Conservation (phyloP, 2,329 filamentous ascomycete species). For the Monosporascus sp. region DNA sequence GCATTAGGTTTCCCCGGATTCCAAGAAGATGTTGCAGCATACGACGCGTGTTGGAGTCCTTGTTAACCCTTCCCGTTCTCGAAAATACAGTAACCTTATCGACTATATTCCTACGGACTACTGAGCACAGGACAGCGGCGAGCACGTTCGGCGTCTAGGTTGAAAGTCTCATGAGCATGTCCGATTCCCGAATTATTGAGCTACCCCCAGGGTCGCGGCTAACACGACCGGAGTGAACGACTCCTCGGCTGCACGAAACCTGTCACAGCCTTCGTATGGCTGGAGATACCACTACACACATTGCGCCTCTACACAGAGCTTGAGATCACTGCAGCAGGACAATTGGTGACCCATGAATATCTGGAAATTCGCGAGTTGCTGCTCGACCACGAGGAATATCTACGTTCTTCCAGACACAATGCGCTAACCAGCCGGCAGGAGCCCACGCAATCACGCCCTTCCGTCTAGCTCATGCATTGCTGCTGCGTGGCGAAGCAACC, state of each 20-base stretch:
- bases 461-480: conserved; percentile 6
- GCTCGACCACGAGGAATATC: conserved; percentile 13
- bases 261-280: conserved; percentile 14
- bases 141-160: too few species aligned
- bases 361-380: conserved; percentile 13
- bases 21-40: too few species aligned
- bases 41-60: too few species aligned
- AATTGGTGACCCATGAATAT: conserved; percentile 9
- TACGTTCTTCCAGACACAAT: conserved; percentile 8
- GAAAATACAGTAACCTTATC: too few species aligned
- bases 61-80: too few species aligned
- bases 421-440: neutral
- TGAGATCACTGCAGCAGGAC: conserved; percentile 5
- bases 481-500: conserved; percentile 8
- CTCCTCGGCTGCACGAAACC: conserved; percentile 8
- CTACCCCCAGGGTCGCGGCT: conserved; percentile 8
- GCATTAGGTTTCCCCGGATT: too few species aligned
- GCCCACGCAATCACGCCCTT: conserved; percentile 9
- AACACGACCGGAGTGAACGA: conserved; percentile 14
- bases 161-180: too few species aligned
- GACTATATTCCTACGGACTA: too few species aligned
- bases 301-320: conserved; percentile 1
- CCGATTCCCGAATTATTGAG: conserved; percentile 5
- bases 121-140: too few species aligned
- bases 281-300: conserved; percentile 5